Conservation (phyloP, 2,329 filamentous ascomycete species). For the Claviceps humidiphila region DNA sequence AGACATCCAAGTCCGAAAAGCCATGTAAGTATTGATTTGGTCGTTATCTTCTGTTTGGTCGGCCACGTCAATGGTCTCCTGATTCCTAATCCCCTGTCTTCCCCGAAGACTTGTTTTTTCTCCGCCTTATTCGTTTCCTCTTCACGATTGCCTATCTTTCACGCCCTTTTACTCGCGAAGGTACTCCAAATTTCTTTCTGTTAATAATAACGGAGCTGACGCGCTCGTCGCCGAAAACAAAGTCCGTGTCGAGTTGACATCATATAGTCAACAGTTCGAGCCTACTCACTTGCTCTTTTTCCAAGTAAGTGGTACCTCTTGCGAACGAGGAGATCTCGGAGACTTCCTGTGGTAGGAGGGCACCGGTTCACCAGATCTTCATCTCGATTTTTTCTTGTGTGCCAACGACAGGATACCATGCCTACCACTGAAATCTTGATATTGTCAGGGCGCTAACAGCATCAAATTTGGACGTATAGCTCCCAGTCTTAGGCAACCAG, state of each 20-base stretch:
- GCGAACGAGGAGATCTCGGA: slow-evolving; percentile 1
- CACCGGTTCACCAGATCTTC: background rate
- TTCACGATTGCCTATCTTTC: too few relatives aligned
- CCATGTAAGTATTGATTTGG: slow-evolving; percentile 14
- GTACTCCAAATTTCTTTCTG: too few relatives aligned
- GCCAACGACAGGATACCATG: background rate
- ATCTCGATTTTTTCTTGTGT: background rate
- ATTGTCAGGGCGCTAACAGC: background rate
- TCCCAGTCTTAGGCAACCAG: slow-evolving; percentile 22
- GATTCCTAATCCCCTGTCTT: too few relatives aligned
- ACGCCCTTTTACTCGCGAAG: too few relatives aligned
- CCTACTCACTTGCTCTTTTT: slow-evolving; percentile 19
- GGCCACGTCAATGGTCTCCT: background rate
- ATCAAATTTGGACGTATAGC: slow-evolving; percentile 7
- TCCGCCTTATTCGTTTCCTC: too few relatives aligned
- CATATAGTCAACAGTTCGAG: slow-evolving; percentile 12
- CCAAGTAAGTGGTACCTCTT: slow-evolving; percentile 9
- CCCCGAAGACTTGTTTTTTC: too few relatives aligned
- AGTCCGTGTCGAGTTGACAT: background rate
- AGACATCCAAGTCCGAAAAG: slow-evolving; percentile 13
- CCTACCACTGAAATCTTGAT: background rate
- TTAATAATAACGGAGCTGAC: background rate
- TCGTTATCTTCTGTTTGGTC: background rate
- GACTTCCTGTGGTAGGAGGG: background rate
- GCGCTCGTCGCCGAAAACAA: background rate